These are phyloP conservation scores for Magnaporthiopsis incrustans DNA, from an alignment of 2,329 filamentous ascomycete genomes.

Conservation along the genomic window DNA sequence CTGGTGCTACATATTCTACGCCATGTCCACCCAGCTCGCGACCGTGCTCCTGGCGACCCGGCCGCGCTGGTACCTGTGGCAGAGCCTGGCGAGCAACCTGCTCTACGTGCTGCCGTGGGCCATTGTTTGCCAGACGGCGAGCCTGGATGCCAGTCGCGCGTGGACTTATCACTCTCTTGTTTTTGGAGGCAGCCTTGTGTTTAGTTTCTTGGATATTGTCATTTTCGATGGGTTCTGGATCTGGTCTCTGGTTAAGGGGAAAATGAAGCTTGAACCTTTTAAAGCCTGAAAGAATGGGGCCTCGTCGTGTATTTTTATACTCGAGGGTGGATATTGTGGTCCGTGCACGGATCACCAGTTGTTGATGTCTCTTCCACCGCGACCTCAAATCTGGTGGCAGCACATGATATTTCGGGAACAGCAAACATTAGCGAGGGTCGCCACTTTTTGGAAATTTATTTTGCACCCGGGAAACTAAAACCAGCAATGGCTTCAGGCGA, in stretches of 20 bases:
- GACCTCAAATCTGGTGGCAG: background rate
- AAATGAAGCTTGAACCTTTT: conserved; percentile 28
- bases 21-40: conserved; percentile 55
- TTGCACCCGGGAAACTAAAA: background rate
- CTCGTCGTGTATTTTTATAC: background rate
- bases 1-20: conserved; percentile 66
- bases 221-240: conserved; percentile 43
- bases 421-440: background rate
- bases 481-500: conserved; percentile 1
- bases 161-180: conserved; percentile 61
- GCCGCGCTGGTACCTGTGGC: conserved; percentile 60
- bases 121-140: conserved; percentile 46
- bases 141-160: conserved; percentile 43
- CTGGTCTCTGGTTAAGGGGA: conserved; percentile 38
- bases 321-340: background rate
- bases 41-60: conserved; percentile 55
- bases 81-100: conserved; percentile 58
- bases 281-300: background rate
- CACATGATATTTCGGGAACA: background rate
- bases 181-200: conserved; percentile 61
- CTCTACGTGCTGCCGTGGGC: conserved; percentile 66
- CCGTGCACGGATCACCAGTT: background rate
- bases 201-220: conserved; percentile 52
- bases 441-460: background rate
- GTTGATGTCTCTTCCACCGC: background rate